phyloP scores from a whole-genome alignment of 2,329 filamentous ascomycete genomes.

The Colletotrichum tofieldiae region DNA sequence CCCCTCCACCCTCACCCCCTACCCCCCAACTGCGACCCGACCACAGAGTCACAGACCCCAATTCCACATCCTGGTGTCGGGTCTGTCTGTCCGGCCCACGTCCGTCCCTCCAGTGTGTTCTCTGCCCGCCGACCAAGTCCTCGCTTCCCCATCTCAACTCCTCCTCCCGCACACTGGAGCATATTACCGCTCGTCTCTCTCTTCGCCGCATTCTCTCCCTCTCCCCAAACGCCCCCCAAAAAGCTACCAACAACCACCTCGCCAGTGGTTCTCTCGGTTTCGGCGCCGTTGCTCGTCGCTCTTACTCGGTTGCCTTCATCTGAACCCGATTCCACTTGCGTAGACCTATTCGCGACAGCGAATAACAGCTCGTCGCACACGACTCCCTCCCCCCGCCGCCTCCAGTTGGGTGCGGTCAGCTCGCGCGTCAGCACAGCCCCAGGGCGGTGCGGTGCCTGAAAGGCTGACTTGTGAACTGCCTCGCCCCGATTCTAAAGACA shows the following conservation, averaged over 20 bases:
- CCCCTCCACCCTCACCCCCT: not conserved
- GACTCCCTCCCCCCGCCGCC: slow-evolving; percentile 32
- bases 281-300: slow-evolving; percentile 13
- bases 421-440: slow-evolving; percentile 60
- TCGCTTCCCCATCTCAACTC: slow-evolving; percentile 41
- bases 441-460: slow-evolving; percentile 56
- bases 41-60: slow-evolving; percentile 22
- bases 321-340: slow-evolving; percentile 14
- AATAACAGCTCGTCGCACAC: slow-evolving; percentile 35
- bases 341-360: slow-evolving; percentile 36
- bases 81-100: slow-evolving; percentile 25
- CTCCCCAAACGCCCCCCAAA: slow-evolving; percentile 31
- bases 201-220: slow-evolving; percentile 18
- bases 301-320: slow-evolving; percentile 19
- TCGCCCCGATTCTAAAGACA: slow-evolving; percentile 56
- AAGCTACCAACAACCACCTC: slow-evolving; percentile 15
- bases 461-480: slow-evolving; percentile 65
- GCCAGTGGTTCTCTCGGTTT: not conserved
- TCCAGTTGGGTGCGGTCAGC: slow-evolving; percentile 46
- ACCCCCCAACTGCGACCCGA: slow-evolving; percentile 20
- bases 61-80: slow-evolving; percentile 22
- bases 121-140: slow-evolving; percentile 22
- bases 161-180: slow-evolving; percentile 31
- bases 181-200: slow-evolving; percentile 24
- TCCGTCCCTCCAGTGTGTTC: slow-evolving; percentile 13